These are phyloP conservation scores for Capsicum baccatum DNA, from an alignment of 257 asterid species.

Conservation along the genomic window DNA sequence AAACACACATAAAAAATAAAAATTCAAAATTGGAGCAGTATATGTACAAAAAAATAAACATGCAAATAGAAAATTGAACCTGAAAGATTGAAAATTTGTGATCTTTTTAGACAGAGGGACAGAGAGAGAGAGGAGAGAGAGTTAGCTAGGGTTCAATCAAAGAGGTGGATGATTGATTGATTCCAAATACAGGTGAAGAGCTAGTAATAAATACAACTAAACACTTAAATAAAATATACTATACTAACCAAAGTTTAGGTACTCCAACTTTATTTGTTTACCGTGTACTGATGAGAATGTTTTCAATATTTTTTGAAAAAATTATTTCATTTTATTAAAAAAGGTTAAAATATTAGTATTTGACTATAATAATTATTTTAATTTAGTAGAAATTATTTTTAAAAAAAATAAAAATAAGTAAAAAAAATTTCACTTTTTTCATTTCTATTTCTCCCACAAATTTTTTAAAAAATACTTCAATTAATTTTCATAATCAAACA, in stretches of 20 bases:
- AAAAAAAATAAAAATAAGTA: too few relatives aligned
- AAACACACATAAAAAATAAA: neutral
- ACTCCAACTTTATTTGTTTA: neutral
- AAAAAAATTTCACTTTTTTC: too few relatives aligned
- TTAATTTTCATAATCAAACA: too few relatives aligned
- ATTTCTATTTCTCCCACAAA: too few relatives aligned
- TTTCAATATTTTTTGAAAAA: too few relatives aligned
- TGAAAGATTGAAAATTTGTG: slow-evolving; percentile 19
- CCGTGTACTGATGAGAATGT: neutral
- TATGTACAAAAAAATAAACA: neutral
- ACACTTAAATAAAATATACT: neutral
- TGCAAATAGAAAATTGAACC: neutral
- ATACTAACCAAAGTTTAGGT: neutral
- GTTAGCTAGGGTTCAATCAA: slow-evolving; percentile 31
- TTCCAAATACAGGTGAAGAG: neutral
- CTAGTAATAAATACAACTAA: neutral
- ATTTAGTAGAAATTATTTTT: too few relatives aligned
- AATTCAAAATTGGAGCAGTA: neutral
- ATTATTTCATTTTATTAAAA: too few relatives aligned
- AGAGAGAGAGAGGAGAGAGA: slow-evolving; percentile 26
- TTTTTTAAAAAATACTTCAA: too few relatives aligned
- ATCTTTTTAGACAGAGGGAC: neutral
- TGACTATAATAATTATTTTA: too few relatives aligned
- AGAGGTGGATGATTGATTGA: slow-evolving; percentile 31
- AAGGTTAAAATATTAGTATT: too few relatives aligned